Base-by-base conservation (phyloP, 75 land plant species). In the Gnetum montanum region DNA sequence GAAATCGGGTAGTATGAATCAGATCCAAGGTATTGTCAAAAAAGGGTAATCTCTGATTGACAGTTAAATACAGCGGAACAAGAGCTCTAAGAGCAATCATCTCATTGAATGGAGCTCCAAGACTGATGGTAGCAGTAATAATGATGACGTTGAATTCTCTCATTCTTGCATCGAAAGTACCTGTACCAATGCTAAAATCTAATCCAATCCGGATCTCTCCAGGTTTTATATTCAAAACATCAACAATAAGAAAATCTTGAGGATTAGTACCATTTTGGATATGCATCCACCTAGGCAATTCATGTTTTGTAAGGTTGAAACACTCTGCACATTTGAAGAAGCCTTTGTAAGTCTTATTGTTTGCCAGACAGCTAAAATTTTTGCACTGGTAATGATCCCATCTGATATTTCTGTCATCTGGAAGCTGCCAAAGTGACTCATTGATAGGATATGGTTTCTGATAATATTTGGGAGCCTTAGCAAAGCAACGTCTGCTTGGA, bases 91-190 rank as follows among this genome's bases (percentile, higher is more conserved):
- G 67, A 20, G 89, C 89, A 13, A 81, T 81, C 66, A 68, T 65
- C 68, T 82, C 86, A 43, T 48, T 81, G 68, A 85, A 85, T n/a
- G 89, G 85, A 43, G 82, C 89, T 0, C 85, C 85, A 3, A 86
- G 67, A 46, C 81, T 85, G 44, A 85, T 71, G 13, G 82, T 65
- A 19, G 85, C 73, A 0, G 85, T 53, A 37, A 74, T 71, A 2
- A 81, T 62, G 7, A 78, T 77, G 18, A 85, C 72, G 26, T 81
- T 78, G 61, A 54, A 59, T 57, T 81, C 85, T 47, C 64, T 71
- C 89, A 85, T 85, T 46, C 85, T 60, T 6, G 85, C 89, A 19
- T 81, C 89, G 50, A 85, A 85, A 10, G 80, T 77, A 44, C 85
- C 89, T 2, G 70, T 73, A 8, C 82, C 78, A 1, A 69, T 59